Conservation (phyloP, 768 basidiomycete species). For the Coprinopsis cinerea region DNA sequence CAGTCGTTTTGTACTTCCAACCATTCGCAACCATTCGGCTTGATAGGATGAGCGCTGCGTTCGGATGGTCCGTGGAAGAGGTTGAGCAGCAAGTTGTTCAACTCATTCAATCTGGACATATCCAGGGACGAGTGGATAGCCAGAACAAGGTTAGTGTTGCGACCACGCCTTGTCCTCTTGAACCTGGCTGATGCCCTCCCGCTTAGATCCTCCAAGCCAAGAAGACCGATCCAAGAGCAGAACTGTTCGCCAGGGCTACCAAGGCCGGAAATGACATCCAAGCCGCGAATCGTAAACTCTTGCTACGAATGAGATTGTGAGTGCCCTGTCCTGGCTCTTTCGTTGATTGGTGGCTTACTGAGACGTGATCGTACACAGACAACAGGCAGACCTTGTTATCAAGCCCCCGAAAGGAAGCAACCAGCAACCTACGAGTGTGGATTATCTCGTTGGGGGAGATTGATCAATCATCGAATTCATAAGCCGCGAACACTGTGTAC, state of each 20-base stretch:
- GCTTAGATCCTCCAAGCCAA: conserved; percentile 72
- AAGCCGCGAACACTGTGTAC: too few species aligned
- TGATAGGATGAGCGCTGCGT: conserved; percentile 78
- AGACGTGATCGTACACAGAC: conserved; percentile 33
- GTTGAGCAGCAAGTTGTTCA: conserved; percentile 69
- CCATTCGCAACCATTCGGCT: conserved; percentile 85
- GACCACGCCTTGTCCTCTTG: neutral
- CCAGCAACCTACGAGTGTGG: neutral
- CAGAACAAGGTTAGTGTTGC: conserved; percentile 65
- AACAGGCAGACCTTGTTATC: conserved; percentile 76
- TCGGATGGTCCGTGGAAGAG: conserved; percentile 72
- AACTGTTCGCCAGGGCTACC: conserved; percentile 71
- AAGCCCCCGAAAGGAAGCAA: conserved; percentile 48
- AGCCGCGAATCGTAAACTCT: conserved; percentile 65
- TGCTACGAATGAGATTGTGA: conserved; percentile 81
- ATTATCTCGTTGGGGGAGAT: conserved; percentile 1
- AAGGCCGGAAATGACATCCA: conserved; percentile 69
- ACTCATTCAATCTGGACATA: conserved; percentile 71
- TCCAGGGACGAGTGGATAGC: conserved; percentile 82
- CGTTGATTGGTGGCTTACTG: neutral
- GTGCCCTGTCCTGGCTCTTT: conserved; percentile 22
- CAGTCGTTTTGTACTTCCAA: conserved; percentile 83
- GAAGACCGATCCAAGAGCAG: conserved; percentile 71
- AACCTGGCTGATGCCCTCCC: conserved; percentile 5
- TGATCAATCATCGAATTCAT: too few species aligned